Percentiles rank a stretch among this genome's conserved stretches.
These are phyloP conservation scores for Aschersonia sp. DNA, from an alignment of 2,329 filamentous ascomycete genomes.

Conservation along the genomic window DNA sequence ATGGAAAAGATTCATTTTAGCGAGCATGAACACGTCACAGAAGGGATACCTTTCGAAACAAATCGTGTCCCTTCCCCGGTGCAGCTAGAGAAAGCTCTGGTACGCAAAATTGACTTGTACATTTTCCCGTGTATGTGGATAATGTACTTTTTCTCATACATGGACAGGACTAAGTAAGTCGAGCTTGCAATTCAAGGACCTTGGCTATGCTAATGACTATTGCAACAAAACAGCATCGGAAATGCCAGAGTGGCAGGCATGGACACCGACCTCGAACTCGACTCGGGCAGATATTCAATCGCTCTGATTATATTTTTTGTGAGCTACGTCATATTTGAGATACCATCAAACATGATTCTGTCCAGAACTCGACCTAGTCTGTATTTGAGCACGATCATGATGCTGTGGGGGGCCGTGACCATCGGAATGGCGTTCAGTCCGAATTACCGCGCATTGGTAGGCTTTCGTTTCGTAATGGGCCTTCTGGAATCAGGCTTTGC, in stretches of 20 bases:
- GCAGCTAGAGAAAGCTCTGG: conserved; percentile 13
- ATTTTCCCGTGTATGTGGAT: conserved; percentile 36
- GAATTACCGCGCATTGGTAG: conserved; percentile 1
- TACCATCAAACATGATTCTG: conserved; percentile 46
- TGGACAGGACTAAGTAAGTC: conserved; percentile 50
- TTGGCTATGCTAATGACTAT: not conserved
- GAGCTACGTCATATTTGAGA: conserved; percentile 28
- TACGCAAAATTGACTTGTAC: conserved; percentile 24
- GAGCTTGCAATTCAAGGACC: not conserved
- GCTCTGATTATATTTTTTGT: conserved; percentile 13
- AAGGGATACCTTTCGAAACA: not conserved
- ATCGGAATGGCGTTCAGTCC: not conserved
- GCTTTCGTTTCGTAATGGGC: conserved; percentile 4
- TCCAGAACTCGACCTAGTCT: conserved; percentile 13
- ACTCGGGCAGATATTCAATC: conserved; percentile 2
- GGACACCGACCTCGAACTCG: conserved; percentile 1
- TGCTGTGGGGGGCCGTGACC: not conserved
- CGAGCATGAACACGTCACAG: not conserved
- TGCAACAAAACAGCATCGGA: not conserved
- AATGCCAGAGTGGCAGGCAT: conserved; percentile 6
- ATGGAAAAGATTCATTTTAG: not conserved
- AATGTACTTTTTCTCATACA: conserved; percentile 44
- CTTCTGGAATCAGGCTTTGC: conserved; percentile 4
- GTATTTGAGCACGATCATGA: conserved; percentile 3
- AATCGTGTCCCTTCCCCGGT: no score